These are phyloP conservation scores for Plantago coronopus DNA, from an alignment of 305 asterid genomes.

Conservation along the genomic window DNA sequence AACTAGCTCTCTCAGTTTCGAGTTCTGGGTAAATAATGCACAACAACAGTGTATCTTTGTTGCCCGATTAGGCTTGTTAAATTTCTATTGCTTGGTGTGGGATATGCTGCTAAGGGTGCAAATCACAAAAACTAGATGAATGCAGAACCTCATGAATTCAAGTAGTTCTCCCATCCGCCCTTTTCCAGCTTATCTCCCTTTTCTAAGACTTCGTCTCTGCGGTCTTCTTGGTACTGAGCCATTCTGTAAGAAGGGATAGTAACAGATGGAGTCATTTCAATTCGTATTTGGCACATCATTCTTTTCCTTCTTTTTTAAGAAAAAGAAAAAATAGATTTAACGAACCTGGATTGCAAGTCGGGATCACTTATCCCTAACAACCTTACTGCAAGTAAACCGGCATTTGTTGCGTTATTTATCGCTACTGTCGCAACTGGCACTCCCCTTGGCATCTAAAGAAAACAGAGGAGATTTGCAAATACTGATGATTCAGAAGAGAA, in stretches of 20 bases:
- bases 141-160: constrained; percentile 31
- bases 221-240: constrained; percentile 84
- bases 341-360: constrained; percentile 70
- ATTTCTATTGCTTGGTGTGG: background rate
- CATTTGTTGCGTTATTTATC: constrained; percentile 86
- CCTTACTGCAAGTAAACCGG: constrained; percentile 85
- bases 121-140: too few species aligned
- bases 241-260: constrained; percentile 53
- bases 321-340: constrained; percentile 7
- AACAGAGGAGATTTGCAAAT: constrained; percentile 4
- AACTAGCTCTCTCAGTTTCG: too few species aligned
- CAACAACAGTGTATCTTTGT: too few species aligned
- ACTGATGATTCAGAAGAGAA: too few species aligned
- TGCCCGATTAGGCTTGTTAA: too few species aligned
- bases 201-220: constrained; percentile 71
- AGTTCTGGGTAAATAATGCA: too few species aligned
- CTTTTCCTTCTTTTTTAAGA: background rate
- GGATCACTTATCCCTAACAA: constrained; percentile 72
- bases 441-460: constrained; percentile 89
- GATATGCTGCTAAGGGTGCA: too few species aligned
- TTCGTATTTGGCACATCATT: background rate
- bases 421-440: constrained; percentile 96
- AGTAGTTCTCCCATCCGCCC: constrained; percentile 78
- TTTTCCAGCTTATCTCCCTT: constrained; percentile 68
- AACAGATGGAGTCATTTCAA: background rate